Evolutionary conservation across 1,284 basidiomycete species (phyloP), one percentile per base, ranked within the genome.

Genomic region (Ganoderma leucocontextum): DNA sequence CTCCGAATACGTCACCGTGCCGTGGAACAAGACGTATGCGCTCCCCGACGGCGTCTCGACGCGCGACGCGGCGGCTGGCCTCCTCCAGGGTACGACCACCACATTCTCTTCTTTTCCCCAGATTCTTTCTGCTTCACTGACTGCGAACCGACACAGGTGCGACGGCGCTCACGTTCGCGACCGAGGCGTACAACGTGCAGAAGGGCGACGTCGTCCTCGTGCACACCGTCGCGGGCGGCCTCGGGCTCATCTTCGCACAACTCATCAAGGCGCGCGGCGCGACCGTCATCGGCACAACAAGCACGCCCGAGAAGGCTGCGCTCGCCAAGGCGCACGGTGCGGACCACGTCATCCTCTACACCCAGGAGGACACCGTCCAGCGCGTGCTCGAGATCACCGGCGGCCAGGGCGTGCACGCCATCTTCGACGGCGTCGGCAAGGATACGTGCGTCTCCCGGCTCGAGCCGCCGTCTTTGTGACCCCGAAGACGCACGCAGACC

Each of bases 361-460:
- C 86, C 59, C 81, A 85, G 52, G 91, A 94, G 70, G 85, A 94
- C 72, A 91, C 91, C 0, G 90, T 92, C 12, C 76, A 89, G 70
- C 85, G 90, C 66, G 92, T 95, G 19, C 75, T 94, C 64, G 90
- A 93, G 75, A 83, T 98, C 64, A 97, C 96, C 0, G 87, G 89
- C 63, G 94, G 93, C 0, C 86, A 92, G 74, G 97, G 97, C 29
- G 94, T 96, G 2, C 86, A 96, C 73, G 97, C 88, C 1, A 86
- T 97, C 44, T 98, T 94, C 77, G 97, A 99, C 78, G 97, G 97
- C 41, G 95, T 99, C 47, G 97, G 97, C 4, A 96, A 93, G 82
- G 93, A 95, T 78, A 97, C 95, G 85, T 94, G 78, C 68, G 91
- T 84, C 22, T 15, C 9, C 8, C 41, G 29, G 12, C 39, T 44